phyloP scores from a whole-genome alignment of 441 rosid species.

The Pelargonium myrrhifolium region DNA sequence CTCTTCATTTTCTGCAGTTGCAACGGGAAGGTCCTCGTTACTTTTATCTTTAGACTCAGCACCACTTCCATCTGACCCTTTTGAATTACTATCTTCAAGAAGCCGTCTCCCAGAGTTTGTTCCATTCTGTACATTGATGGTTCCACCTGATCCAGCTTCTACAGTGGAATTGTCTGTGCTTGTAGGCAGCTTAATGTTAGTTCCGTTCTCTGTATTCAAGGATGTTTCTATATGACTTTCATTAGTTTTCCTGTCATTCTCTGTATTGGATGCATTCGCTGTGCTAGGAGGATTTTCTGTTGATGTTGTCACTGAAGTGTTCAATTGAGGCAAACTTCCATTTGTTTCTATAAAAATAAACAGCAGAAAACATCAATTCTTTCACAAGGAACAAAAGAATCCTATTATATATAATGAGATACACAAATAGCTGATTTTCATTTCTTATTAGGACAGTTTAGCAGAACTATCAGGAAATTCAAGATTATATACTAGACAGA shows the following conservation, averaged over 20 bases:
- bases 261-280: constrained; percentile 34
- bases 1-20: constrained; percentile 82
- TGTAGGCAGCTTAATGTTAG: constrained; percentile 15
- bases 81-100: constrained; percentile 54
- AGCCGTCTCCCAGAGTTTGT: constrained; percentile 61
- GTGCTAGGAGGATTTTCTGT: constrained; percentile 25
- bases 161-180: constrained; percentile 13
- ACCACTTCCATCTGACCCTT: constrained; percentile 39
- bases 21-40: constrained; percentile 38
- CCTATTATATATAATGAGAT: neutral
- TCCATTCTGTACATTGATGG: constrained; percentile 33
- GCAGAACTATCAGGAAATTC: neutral
- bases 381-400: neutral
- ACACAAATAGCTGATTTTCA: neutral
- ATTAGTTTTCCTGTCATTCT: constrained; percentile 32
- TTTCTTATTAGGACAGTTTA: neutral
- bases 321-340: constrained; percentile 39
- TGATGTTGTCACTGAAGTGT: constrained; percentile 28
- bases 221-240: constrained; percentile 35
- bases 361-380: constrained; percentile 22
- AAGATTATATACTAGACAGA: neutral
- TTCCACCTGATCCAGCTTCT: constrained; percentile 16
- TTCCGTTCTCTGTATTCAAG: constrained; percentile 24
- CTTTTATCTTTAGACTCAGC: constrained; percentile 38
- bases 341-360: constrained; percentile 42